Evolutionary conservation across 345 rosid species (phyloP).

Genomic region (Bretschneidera sinensis): DNA sequence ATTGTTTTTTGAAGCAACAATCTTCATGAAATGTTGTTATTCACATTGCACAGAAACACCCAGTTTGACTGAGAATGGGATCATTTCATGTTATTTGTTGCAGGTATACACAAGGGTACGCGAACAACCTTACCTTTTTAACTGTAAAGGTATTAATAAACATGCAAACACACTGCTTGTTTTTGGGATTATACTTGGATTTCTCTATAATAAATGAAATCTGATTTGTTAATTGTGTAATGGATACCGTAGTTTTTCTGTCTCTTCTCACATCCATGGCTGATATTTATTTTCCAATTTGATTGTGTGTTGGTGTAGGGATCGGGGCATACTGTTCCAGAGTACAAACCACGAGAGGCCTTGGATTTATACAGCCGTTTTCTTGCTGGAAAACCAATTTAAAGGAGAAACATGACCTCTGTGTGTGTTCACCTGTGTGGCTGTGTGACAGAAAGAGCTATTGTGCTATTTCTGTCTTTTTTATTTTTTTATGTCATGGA

Average conservation of each 20-base stretch:
- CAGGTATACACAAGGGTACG: conserved; percentile 72
- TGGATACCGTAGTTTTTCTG: not conserved
- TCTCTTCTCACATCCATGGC: not conserved
- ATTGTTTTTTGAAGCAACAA: not conserved
- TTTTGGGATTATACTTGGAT: not conserved
- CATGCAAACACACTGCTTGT: not conserved
- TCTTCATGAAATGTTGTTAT: not conserved
- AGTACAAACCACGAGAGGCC: conserved; percentile 77
- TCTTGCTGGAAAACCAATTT: conserved; percentile 52
- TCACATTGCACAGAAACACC: not conserved
- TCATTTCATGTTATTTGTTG: not conserved
- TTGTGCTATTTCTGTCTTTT: not conserved
- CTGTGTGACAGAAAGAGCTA: not conserved
- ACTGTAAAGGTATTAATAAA: conserved; percentile 55
- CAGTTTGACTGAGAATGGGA: not conserved
- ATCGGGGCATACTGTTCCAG: conserved; percentile 86
- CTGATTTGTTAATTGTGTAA: too few species aligned
- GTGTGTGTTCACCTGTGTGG: not conserved
- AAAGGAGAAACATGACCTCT: not conserved
- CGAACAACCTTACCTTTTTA: conserved; percentile 70
- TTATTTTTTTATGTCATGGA: too few species aligned
- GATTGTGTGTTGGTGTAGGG: conserved; percentile 44
- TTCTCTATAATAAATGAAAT: too few species aligned
- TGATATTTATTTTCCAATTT: too few species aligned
- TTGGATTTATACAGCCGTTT: conserved; percentile 75